Conservation (phyloP, 148 eudicot species). For the Camellia japonica region DNA sequence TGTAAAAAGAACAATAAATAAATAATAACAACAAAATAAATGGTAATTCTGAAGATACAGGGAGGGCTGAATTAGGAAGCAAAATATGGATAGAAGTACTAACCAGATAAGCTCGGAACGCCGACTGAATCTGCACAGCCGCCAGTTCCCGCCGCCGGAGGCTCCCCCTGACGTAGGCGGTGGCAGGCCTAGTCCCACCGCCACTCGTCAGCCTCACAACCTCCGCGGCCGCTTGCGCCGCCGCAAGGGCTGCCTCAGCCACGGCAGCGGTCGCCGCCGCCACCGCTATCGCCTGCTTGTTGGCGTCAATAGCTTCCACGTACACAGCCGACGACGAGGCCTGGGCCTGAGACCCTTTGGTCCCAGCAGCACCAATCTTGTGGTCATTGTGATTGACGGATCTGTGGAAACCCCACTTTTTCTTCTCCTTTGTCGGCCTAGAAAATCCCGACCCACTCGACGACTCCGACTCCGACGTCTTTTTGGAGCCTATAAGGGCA, state of each 20-base stretch:
- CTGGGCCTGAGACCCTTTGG: neutral
- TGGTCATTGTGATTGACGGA: slow-evolving; percentile 1
- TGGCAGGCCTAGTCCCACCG: slow-evolving; percentile 18
- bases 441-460: neutral
- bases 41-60: neutral
- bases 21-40: neutral
- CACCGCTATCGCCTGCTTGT: slow-evolving; percentile 87
- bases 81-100: slow-evolving; percentile 21
- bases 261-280: slow-evolving; percentile 92
- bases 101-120: slow-evolving; percentile 92
- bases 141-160: slow-evolving; percentile 44
- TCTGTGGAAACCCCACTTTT: slow-evolving; percentile 10
- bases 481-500: slow-evolving; percentile 23
- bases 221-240: slow-evolving; percentile 92
- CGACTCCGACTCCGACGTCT: slow-evolving; percentile 5
- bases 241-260: slow-evolving; percentile 88
- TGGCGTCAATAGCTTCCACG: slow-evolving; percentile 40
- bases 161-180: slow-evolving; percentile 12
- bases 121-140: slow-evolving; percentile 85
- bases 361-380: neutral
- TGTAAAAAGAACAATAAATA: too few relatives aligned
- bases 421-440: slow-evolving; percentile 14
- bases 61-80: neutral
- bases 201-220: slow-evolving; percentile 73
- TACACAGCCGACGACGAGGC: slow-evolving; percentile 10